phyloP scores from a whole-genome alignment of 331 rosid genomes.

The Malus hybrid region DNA sequence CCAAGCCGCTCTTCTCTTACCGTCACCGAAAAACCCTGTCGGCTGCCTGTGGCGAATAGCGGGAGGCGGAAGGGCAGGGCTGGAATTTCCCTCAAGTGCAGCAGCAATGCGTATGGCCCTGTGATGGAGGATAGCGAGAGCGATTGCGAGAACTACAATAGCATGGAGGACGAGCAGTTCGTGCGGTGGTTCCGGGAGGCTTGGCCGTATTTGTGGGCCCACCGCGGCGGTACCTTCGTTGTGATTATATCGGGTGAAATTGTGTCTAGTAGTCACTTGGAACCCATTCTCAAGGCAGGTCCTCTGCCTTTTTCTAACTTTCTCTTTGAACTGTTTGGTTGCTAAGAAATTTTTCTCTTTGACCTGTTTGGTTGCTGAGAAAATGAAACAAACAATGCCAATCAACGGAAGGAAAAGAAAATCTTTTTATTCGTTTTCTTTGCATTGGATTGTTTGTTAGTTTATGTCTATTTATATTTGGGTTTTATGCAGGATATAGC shows the following conservation, averaged over 20 bases:
- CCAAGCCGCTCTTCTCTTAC: neutral
- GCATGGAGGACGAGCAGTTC: slow-evolving; percentile 66
- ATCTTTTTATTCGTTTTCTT: neutral
- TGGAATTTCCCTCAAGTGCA: neutral
- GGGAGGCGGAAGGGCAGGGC: slow-evolving; percentile 5
- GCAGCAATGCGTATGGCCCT: slow-evolving; percentile 11
- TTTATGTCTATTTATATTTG: neutral
- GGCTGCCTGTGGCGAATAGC: neutral
- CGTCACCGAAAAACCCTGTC: neutral
- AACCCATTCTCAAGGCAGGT: slow-evolving; percentile 81
- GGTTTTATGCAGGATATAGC: slow-evolving; percentile 78
- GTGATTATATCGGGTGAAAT: slow-evolving; percentile 81
- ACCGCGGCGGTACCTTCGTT: slow-evolving; percentile 77
- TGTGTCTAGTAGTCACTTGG: slow-evolving; percentile 54
- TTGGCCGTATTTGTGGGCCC: slow-evolving; percentile 91
- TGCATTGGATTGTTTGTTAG: neutral
- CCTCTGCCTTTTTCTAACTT: neutral
- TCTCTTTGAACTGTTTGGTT: slow-evolving; percentile 5
- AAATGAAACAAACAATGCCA: neutral
- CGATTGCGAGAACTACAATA: slow-evolving; percentile 30
- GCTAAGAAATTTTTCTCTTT: neutral
- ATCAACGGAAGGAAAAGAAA: neutral
- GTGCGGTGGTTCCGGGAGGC: slow-evolving; percentile 90
- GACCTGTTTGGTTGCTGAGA: slow-evolving; percentile 10
- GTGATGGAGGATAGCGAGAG: slow-evolving; percentile 14